Conservation (phyloP, 1,284 basidiomycete genomes). For the Erythrobasidium hasegawianum region DNA sequence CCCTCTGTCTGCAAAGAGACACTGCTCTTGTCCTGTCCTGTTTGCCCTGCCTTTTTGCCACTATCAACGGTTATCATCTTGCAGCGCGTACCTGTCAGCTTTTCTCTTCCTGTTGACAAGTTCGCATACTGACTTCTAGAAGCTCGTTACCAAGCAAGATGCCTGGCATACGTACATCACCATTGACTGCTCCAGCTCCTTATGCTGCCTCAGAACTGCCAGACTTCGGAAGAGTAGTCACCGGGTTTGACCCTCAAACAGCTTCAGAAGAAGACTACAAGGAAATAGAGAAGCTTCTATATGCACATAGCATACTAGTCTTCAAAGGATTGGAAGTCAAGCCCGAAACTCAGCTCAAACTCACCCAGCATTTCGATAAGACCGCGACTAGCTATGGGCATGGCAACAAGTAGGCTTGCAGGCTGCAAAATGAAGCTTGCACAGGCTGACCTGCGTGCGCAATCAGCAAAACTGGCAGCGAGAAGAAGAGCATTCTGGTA, state of each 20-base stretch:
- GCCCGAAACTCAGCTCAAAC: slow-evolving; percentile 43
- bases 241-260: slow-evolving; percentile 25
- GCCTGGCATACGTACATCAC: slow-evolving; percentile 14
- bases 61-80: too few relatives aligned
- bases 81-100: too few relatives aligned
- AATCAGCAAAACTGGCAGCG: slow-evolving; percentile 37
- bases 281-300: slow-evolving; percentile 44
- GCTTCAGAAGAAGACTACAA: slow-evolving; percentile 28
- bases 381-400: slow-evolving; percentile 43
- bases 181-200: slow-evolving; percentile 17
- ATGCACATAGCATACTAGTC: slow-evolving; percentile 46
- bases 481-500: slow-evolving; percentile 35
- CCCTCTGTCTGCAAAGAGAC: too few relatives aligned
- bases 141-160: too few relatives aligned
- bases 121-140: too few relatives aligned
- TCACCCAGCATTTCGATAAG: slow-evolving; percentile 43
- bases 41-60: too few relatives aligned
- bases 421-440: neutral
- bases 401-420: slow-evolving; percentile 38
- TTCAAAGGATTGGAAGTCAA: slow-evolving; percentile 44
- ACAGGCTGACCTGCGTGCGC: neutral
- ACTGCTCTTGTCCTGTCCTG: too few relatives aligned
- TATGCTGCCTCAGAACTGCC: slow-evolving; percentile 22
- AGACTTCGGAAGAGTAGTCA: slow-evolving; percentile 30
- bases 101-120: too few relatives aligned